These are phyloP conservation scores for Lathyrus tuberosus DNA, from an alignment of 306 rosid genomes.

Conservation along the genomic window DNA sequence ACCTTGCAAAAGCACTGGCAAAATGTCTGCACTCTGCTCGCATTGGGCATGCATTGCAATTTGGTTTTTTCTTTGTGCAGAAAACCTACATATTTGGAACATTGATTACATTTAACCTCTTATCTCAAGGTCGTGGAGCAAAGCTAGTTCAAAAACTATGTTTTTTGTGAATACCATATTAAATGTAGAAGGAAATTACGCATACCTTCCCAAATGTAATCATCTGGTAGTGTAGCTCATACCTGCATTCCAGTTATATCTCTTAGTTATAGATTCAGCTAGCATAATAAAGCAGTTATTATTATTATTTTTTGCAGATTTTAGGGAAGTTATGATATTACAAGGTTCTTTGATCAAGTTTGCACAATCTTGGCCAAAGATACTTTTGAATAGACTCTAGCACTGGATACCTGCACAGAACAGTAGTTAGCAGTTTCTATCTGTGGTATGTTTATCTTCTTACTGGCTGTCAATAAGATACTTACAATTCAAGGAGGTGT, in stretches of 20 bases:
- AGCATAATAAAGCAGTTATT: slow-evolving; percentile 17
- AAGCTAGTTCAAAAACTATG: slow-evolving; percentile 29
- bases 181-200: slow-evolving; percentile 19
- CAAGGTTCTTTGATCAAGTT: slow-evolving; percentile 90
- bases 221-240: slow-evolving; percentile 96
- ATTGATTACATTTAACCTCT: slow-evolving; percentile 31
- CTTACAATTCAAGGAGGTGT: slow-evolving; percentile 90
- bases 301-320: not conserved
- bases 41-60: slow-evolving; percentile 98
- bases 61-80: slow-evolving; percentile 91
- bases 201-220: slow-evolving; percentile 95
- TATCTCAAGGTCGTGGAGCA: slow-evolving; percentile 22
- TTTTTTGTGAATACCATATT: slow-evolving; percentile 7
- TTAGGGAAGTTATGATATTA: slow-evolving; percentile 46
- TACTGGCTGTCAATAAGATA: slow-evolving; percentile 20
- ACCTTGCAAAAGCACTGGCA: slow-evolving; percentile 99
- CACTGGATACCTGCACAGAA: slow-evolving; percentile 74
- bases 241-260: slow-evolving; percentile 54
- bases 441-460: slow-evolving; percentile 16
- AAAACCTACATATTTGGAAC: slow-evolving; percentile 70
- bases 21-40: slow-evolving; percentile 98
- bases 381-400: slow-evolving; percentile 90
- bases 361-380: slow-evolving; percentile 99
- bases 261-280: slow-evolving; percentile 45
- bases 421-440: slow-evolving; percentile 43